Evolutionary conservation across 192 early-diverging fungal species (phyloP).

Genomic region (Entomortierella beljakovae): DNA sequence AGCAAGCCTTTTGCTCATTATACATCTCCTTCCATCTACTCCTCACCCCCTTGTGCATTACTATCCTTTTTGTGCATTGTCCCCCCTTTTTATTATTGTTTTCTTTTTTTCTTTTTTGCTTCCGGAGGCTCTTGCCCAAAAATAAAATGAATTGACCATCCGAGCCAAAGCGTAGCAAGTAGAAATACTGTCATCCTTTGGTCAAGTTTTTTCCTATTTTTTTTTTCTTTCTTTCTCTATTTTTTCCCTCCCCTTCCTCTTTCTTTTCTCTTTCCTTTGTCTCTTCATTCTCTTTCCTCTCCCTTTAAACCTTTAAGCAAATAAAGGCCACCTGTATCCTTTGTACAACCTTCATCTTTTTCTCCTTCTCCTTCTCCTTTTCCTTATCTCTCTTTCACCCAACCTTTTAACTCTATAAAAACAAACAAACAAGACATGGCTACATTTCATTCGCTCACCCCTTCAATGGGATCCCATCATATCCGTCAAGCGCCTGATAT

Average conservation of each 20-base stretch:
- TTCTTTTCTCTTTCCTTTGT: background rate
- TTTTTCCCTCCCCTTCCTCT: background rate
- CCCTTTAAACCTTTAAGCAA: background rate
- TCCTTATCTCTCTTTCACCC: background rate
- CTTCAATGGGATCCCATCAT: conserved; percentile 38
- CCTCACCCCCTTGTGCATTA: background rate
- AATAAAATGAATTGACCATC: too few species aligned
- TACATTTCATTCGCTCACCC: conserved; percentile 36
- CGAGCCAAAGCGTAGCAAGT: too few species aligned
- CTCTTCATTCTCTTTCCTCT: background rate
- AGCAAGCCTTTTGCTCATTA: too few species aligned
- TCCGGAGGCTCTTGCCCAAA: background rate
- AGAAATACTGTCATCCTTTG: background rate
- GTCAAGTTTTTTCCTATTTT: background rate
- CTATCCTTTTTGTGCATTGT: conserved; percentile 7
- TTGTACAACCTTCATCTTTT: too few species aligned
- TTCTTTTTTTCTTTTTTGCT: background rate
- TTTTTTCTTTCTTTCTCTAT: background rate
- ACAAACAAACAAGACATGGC: conserved; percentile 26
- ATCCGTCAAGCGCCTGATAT: conserved; percentile 29
- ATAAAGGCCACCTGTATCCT: too few species aligned
- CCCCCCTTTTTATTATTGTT: background rate
- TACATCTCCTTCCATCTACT: too few species aligned
- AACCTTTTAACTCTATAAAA: background rate
- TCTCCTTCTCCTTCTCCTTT: background rate